phyloP scores from a whole-genome alignment of 208 protist genomes.

The Angomonas ambiguus region DNA sequence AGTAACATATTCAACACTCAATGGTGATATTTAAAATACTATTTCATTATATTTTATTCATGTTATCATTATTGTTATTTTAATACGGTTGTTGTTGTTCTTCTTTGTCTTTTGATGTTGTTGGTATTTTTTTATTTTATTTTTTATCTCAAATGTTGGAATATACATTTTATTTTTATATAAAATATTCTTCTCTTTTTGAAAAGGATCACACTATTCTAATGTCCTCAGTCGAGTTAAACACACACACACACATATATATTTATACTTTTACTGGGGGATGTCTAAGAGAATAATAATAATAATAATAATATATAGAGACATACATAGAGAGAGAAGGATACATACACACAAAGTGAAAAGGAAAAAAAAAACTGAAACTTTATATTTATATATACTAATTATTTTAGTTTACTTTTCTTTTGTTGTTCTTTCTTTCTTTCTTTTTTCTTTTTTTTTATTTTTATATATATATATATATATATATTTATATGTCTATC shows the following conservation, averaged over 20 bases:
- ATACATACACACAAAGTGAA: too few species aligned
- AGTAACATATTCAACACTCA: too few species aligned
- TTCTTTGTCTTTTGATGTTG: not conserved
- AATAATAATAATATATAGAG: too few species aligned
- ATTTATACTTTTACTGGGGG: too few species aligned
- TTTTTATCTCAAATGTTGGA: not conserved
- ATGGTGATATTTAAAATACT: not conserved
- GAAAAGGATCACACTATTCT: too few species aligned
- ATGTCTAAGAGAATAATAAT: too few species aligned
- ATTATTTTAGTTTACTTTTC: not conserved
- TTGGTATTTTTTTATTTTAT: not conserved
- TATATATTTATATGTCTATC: not conserved
- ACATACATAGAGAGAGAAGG: too few species aligned
- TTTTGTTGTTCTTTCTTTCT: not conserved
- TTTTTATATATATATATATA: not conserved
- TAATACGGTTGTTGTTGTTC: not conserved
- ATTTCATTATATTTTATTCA: not conserved
- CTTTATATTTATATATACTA: not conserved
- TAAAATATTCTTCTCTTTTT: not conserved
- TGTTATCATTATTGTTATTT: not conserved
- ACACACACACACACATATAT: too few species aligned
- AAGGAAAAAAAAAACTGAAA: not conserved
- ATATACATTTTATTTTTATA: slow-evolving; percentile 3
- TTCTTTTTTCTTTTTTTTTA: not conserved
- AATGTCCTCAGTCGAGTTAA: too few species aligned